Evolutionary conservation across 1,284 basidiomycete genomes (phyloP), one percentile per base, ranked within the genome.

Genomic region (Moesziomyces antarcticus): DNA sequence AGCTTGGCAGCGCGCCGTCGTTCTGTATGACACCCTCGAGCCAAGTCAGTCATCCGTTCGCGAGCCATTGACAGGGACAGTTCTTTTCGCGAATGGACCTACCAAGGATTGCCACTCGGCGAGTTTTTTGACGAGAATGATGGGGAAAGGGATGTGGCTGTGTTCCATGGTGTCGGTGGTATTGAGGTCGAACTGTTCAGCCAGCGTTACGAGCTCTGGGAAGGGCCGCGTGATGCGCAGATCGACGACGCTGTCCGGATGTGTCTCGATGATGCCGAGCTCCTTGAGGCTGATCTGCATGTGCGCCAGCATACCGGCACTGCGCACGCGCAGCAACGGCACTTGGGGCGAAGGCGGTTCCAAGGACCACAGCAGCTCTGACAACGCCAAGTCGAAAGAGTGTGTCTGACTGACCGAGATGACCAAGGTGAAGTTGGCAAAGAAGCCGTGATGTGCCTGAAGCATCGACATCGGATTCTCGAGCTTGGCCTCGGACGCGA

Each of bases 221-320:
- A 97, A 98, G 0, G 96, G 92, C 56, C 90, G 89, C 85, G 94
- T 92, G 66, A 99, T 90, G 40, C 94, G 90, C 1, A 99, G 87
- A 9, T 81, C 79, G 21, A 79, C 72, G 8, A 80, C 64, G 41
- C 88, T 90, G 74, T 97, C 93, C 0, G 93, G 91, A 85, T 99
- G 97, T 18, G 92, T 93, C 81, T 98, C 94, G 78, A 97, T 90
- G 79, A 99, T 75, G 22, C 78, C 77, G 3, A 75, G 59, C 62
- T 83, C 82, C 49, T 73, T 79, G 45, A 81, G 45, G 56, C 75
- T 72, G 48, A 81, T 56, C 11, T 66, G 59, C 53, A 82, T 63
- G 46, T 75, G 64, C 20, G 79, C 82, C 18, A 81, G 58, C 65
- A 83, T 72, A 5, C 82, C 82, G 10, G 77, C 68, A 25, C 67